Evolutionary conservation across 2,329 filamentous ascomycete species (phyloP), one percentile per base, ranked within the genome.

Genomic region (Beauveria scarabaeidicola): DNA sequence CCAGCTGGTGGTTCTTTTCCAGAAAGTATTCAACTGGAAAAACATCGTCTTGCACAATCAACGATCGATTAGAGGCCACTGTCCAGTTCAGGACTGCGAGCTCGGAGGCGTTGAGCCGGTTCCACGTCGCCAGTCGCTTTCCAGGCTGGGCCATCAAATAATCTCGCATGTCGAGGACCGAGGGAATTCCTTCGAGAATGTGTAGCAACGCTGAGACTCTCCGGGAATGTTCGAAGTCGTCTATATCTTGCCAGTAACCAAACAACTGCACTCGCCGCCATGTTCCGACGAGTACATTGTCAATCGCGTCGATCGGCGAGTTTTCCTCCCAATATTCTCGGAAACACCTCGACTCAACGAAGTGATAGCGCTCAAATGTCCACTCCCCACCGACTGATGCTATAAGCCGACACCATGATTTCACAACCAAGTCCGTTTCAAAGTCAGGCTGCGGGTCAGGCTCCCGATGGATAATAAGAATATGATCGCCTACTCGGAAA

Each of bases 31-130:
- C 32, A 36, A 5, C 11, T 36, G 32, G 11, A 36, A 73, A 73
- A 47, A 63, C 58, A 10, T 87, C 84, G 17, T 94, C 86, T 65
- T 93, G 86, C 50, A 93, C 79, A 62, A 97, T 94, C 65, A 87
- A 92, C 0, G 92, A 93, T 50, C 90, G 81, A 66, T 96, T 96
- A 0, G 91, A 96, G 0, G 91, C 89, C 61, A 97, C 83, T 62
- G 96, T 89, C 92, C 92, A 97, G 55, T 89, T 82, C 21, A 97
- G 74, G 0, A 96, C 72, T 21, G 84, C 82, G 3, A 90, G 72
- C 0, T 86, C 82, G 7, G 88, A 81, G 2, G 83, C 81, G 0
- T 86, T 82, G 10, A 96, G 78, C 19, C 79, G 74, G 23, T 82
- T 76, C 63, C 75, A 75, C 44, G 71, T 74, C 3, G 72, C 68